Percentiles rank a stretch among this genome's conserved stretches.
Conservation (phyloP, 2,329 filamentous ascomycete species). For the Claviceps sp. region DNA sequence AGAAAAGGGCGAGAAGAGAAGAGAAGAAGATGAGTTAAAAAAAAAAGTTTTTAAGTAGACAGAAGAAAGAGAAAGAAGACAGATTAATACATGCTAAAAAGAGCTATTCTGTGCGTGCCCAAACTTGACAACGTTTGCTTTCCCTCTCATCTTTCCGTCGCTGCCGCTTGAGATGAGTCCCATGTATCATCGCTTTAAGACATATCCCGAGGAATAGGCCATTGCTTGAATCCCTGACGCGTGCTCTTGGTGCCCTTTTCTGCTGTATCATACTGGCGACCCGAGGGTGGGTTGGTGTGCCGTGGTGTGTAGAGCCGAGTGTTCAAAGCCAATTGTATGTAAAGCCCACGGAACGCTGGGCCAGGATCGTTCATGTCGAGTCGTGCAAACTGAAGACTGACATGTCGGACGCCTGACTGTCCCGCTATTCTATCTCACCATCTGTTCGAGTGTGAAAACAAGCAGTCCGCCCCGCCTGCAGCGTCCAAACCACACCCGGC, state of each 20-base stretch:
- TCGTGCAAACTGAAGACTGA: too few relatives aligned
- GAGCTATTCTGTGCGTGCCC: conserved; percentile 2
- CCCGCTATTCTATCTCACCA: not conserved
- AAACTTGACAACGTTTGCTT: not conserved
- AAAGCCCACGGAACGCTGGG: too few relatives aligned
- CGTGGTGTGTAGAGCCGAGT: too few relatives aligned
- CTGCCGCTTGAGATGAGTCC: not conserved
- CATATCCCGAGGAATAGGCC: too few relatives aligned
- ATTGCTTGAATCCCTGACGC: too few relatives aligned
- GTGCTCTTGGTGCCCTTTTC: too few relatives aligned
- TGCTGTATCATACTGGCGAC: too few relatives aligned
- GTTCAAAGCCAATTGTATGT: too few relatives aligned
- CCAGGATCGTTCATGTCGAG: too few relatives aligned
- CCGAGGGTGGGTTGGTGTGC: too few relatives aligned
- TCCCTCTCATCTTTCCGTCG: conserved; percentile 12
- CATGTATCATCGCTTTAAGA: too few relatives aligned
- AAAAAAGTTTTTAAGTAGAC: conserved; percentile 19
- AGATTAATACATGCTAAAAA: conserved; percentile 37
- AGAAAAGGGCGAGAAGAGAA: conserved; percentile 9
- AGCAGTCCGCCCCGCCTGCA: not conserved
- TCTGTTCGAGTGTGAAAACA: not conserved
- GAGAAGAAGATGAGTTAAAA: conserved; percentile 11
- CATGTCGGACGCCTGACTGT: not conserved
- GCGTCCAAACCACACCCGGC: not conserved
- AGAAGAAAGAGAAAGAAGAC: conserved; percentile 19